A percentile compares a stretch with the other conserved stretches of the same genome.
Conservation (phyloP, 176 grass and related monocot genomes). For the Phoenix dactylifera region DNA sequence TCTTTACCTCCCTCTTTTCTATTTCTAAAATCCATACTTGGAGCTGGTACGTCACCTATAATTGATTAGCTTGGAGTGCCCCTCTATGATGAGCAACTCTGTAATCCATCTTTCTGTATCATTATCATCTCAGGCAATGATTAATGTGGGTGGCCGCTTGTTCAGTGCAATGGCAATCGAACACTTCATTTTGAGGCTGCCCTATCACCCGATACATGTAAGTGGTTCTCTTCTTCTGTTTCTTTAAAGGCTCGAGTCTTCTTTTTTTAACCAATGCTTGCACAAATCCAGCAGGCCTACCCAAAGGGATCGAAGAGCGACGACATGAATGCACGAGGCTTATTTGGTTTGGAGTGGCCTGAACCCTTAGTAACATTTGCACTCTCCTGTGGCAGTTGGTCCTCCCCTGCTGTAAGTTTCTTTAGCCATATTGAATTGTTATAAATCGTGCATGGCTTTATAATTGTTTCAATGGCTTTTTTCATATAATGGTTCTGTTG, state of each 20-base stretch:
- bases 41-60: neutral
- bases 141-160: slow-evolving; percentile 69
- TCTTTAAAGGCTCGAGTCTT: neutral
- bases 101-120: too few relatives aligned
- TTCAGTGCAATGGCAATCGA: slow-evolving; percentile 92
- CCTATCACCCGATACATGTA: slow-evolving; percentile 79
- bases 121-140: slow-evolving; percentile 43
- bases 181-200: slow-evolving; percentile 82
- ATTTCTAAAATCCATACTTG: too few relatives aligned
- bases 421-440: neutral
- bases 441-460: too few relatives aligned
- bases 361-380: slow-evolving; percentile 91
- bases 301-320: slow-evolving; percentile 25
- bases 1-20: neutral
- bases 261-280: neutral
- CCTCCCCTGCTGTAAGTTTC: slow-evolving; percentile 78
- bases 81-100: too few relatives aligned
- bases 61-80: neutral
- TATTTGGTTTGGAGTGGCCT: slow-evolving; percentile 82
- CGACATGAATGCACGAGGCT: slow-evolving; percentile 28
- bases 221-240: neutral
- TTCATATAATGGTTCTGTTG: too few relatives aligned
- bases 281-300: slow-evolving; percentile 26
- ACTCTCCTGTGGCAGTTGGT: slow-evolving; percentile 91
- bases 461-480: too few relatives aligned